These are phyloP conservation scores for Penicillium sp. DNA, from an alignment of 2,329 filamentous ascomycete genomes.

Conservation along the genomic window DNA sequence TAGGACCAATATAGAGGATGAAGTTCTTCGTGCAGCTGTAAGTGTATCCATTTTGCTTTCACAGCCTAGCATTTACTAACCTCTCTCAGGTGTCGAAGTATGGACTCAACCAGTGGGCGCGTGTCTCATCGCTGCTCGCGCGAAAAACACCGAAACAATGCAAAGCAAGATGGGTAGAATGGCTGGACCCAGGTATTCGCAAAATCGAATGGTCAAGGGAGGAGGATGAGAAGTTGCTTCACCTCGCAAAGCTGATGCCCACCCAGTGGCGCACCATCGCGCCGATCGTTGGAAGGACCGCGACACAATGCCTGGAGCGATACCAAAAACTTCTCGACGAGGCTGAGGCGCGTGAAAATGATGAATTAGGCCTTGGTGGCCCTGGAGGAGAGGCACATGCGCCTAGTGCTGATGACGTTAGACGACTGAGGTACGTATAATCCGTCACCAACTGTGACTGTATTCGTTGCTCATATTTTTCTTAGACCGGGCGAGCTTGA, in stretches of 20 bases:
- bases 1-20: conserved; percentile 72
- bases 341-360: conserved; percentile 81
- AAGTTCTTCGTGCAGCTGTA: conserved; percentile 89
- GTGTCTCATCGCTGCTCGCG: conserved; percentile 92
- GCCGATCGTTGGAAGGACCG: conserved; percentile 90
- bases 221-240: conserved; percentile 94
- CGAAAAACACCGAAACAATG: conserved; percentile 98
- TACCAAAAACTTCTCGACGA: conserved; percentile 97
- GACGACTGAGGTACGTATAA: conserved; percentile 60
- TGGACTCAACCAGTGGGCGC: conserved; percentile 95
- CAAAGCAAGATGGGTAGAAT: conserved; percentile 97
- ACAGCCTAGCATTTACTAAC: conserved; percentile 6
- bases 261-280: conserved; percentile 99
- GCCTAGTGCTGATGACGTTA: conserved; percentile 87
- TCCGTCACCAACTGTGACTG: conserved; percentile 3
- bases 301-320: conserved; percentile 93
- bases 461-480: conserved; percentile 15
- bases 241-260: conserved; percentile 96
- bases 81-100: conserved; percentile 70
- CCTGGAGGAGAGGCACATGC: conserved; percentile 83
- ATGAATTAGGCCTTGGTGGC: conserved; percentile 75
- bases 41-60: conserved; percentile 11
- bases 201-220: conserved; percentile 99
- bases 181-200: conserved; percentile 94
- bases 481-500: conserved; percentile 85